These are phyloP conservation scores for Pseudogymnoascus sp. DNA, from an alignment of 2,329 filamentous ascomycete species.

Conservation along the genomic window DNA sequence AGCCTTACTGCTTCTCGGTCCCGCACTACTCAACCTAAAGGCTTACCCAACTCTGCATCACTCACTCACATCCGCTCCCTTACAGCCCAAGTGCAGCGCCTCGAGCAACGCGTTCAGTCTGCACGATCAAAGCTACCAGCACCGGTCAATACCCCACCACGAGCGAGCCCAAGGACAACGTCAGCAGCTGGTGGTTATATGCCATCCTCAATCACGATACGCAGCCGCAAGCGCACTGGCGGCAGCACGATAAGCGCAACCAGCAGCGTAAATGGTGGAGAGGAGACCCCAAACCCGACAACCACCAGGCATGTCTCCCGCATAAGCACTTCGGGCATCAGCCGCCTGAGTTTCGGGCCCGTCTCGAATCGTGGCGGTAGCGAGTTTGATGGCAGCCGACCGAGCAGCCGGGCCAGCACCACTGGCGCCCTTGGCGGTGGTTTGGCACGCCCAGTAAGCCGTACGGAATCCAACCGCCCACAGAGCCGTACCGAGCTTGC, in stretches of 20 bases:
- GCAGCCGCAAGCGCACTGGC: constrained; percentile 61
- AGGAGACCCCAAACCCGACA: constrained; percentile 31
- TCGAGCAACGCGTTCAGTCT: constrained; percentile 87
- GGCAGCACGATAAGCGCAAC: constrained; percentile 35
- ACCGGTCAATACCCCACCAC: constrained; percentile 69
- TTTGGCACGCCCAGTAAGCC: constrained; percentile 19
- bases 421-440: constrained; percentile 10
- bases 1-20: constrained; percentile 29
- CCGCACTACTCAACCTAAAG: constrained; percentile 29
- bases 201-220: constrained; percentile 54
- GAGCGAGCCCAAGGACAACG: constrained; percentile 61
- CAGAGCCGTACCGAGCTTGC: constrained; percentile 24
- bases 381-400: constrained; percentile 15
- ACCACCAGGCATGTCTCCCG: constrained; percentile 46
- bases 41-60: constrained; percentile 55
- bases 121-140: constrained; percentile 87
- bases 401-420: constrained; percentile 25
- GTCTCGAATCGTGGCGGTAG: constrained; percentile 44
- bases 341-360: constrained; percentile 56
- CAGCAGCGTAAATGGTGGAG: constrained; percentile 21
- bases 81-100: constrained; percentile 93
- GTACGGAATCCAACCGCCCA: constrained; percentile 14
- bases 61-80: constrained; percentile 88
- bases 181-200: constrained; percentile 37
- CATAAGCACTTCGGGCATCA: constrained; percentile 55